Evolutionary conservation across 768 basidiomycete genomes (phyloP).

Genomic region (Collybia sp.): DNA sequence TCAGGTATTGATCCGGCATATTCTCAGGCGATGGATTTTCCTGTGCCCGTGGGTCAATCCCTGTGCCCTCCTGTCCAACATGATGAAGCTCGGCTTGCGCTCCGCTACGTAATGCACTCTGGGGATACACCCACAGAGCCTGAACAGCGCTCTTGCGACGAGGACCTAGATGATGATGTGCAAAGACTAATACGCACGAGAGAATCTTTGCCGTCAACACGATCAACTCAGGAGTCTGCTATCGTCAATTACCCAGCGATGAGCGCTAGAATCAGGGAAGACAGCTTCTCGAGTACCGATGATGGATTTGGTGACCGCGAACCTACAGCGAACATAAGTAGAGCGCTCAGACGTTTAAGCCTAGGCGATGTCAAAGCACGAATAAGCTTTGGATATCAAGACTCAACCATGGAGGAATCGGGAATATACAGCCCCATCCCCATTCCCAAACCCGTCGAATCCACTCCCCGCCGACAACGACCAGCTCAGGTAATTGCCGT

Average conservation of each 20-base stretch:
- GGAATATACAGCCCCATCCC: constrained; percentile 47
- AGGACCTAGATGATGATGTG: constrained; percentile 49
- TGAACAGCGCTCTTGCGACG: constrained; percentile 46
- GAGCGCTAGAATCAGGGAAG: constrained; percentile 42
- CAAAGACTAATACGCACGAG: constrained; percentile 49
- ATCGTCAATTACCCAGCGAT: constrained; percentile 15
- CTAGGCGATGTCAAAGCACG: constrained; percentile 25
- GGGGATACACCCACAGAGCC: too few relatives aligned
- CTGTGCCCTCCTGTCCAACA: constrained; percentile 43
- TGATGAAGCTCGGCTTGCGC: constrained; percentile 64
- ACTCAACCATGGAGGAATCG: constrained; percentile 53
- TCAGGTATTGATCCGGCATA: constrained; percentile 32
- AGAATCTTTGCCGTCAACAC: constrained; percentile 38
- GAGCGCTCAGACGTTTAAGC: constrained; percentile 39
- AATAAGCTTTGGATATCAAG: constrained; percentile 38
- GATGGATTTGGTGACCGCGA: constrained; percentile 45
- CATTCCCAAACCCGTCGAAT: constrained; percentile 22
- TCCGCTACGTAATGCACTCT: too few relatives aligned
- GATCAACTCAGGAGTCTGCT: too few relatives aligned
- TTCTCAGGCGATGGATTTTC: constrained; percentile 74
- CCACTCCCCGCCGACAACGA: constrained; percentile 24
- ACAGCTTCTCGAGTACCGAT: constrained; percentile 45
- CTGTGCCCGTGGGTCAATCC: constrained; percentile 61
- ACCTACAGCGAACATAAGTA: constrained; percentile 65
- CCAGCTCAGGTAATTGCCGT: constrained; percentile 16